Evolutionary conservation across 2,329 filamentous ascomycete species (phyloP).

Genomic region (Cordyceps farinosa): DNA sequence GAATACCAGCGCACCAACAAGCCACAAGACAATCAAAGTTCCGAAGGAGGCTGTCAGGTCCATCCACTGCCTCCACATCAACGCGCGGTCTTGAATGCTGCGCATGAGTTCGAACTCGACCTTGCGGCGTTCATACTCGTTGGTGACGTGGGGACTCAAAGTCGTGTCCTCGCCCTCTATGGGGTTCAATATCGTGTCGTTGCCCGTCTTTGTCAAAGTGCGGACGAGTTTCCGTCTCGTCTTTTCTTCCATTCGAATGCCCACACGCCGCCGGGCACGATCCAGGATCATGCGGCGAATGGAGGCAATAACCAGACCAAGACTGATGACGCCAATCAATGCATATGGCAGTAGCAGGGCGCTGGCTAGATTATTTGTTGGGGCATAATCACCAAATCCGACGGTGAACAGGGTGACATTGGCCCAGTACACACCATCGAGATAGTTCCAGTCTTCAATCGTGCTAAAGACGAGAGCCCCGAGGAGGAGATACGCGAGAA

Average conservation of each 20-base stretch:
- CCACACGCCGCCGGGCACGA: slow-evolving; percentile 51
- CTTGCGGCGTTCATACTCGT: slow-evolving; percentile 59
- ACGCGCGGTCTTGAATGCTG: slow-evolving; percentile 65
- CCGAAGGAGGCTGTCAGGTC: slow-evolving; percentile 64
- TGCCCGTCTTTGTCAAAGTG: slow-evolving; percentile 42
- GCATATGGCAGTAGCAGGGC: slow-evolving; percentile 80
- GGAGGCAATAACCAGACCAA: slow-evolving; percentile 78
- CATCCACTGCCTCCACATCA: slow-evolving; percentile 67
- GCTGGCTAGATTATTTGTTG: slow-evolving; percentile 53
- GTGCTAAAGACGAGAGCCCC: slow-evolving; percentile 72
- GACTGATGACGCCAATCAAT: slow-evolving; percentile 75
- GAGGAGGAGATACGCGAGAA: slow-evolving; percentile 75
- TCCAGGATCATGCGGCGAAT: slow-evolving; percentile 66
- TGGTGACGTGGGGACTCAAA: slow-evolving; percentile 20
- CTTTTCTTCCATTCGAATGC: slow-evolving; percentile 58
- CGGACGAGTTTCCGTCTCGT: slow-evolving; percentile 48
- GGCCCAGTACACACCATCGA: slow-evolving; percentile 77
- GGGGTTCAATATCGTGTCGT: slow-evolving; percentile 48
- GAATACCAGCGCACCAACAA: slow-evolving; percentile 75
- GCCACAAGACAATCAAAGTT: slow-evolving; percentile 74
- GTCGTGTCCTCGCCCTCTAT: slow-evolving; percentile 28
- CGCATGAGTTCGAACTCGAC: slow-evolving; percentile 79
- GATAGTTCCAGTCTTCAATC: slow-evolving; percentile 71
- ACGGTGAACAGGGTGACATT: slow-evolving; percentile 67
- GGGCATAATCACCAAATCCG: slow-evolving; percentile 56